Base-by-base conservation (phyloP, 768 basidiomycete species). In the Trichaptum fuscoviolaceum region DNA sequence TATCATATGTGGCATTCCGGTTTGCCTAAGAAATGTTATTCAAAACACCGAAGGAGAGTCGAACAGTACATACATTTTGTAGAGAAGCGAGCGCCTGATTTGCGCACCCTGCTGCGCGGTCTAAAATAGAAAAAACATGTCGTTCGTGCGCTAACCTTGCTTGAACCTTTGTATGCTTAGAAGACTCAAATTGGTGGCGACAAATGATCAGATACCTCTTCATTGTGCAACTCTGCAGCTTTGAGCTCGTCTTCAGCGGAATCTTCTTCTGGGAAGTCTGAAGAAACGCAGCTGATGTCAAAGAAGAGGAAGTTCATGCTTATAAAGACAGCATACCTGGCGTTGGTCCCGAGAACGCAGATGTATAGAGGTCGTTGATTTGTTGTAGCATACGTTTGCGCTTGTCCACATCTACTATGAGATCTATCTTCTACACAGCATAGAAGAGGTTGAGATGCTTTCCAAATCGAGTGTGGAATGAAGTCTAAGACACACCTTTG, bases 211-310 rank as follows among this genome's bases (percentile, higher is more conserved):
- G 9, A 9, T 61, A 61, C 59, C 59, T 61, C 59, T 25, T 25
- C 30, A 34, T 61, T 25, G 30, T 61, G 30, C 23, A 17, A 34
- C 30, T 61, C 59, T 25, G 59, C 59, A 61, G 25, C 25, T 61
- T 61, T 34, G 8, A 61, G 30, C 15, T 61, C 59, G 25, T 61
- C 59, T 34, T 61, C 59, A 3, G 59, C 59, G 24, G 59, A 3
- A 61, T 61, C 59, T 61, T 61, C 59, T 23, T 61, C 59, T 24
- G 59, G 59, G 59, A 61, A 61, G 23, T 61, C 59, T 61, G 2
- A 15, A 23, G 23, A 18, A 61, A 61, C 17, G 23, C 8, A 23
- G 59, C 30, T 15, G 24, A 18, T 15, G 15, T 15, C 12, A 34
- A 61, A 25, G 12, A 61, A 4, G 10, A 2, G 20, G 12, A 52